Conservation (phyloP, 371 early-diverging fungal species). For the Mucor sp. region DNA sequence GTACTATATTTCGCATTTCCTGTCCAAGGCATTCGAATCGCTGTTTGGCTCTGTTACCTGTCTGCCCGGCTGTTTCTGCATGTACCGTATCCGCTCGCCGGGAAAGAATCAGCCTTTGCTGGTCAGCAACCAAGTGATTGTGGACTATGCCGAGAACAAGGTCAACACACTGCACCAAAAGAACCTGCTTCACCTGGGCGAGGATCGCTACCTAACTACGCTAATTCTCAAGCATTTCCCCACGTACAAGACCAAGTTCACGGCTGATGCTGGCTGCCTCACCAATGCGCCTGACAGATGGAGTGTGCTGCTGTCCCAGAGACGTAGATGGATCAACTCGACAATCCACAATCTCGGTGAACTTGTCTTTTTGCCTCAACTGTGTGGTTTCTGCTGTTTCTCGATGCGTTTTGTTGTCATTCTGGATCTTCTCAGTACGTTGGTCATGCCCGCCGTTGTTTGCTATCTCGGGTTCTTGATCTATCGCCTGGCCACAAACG, state of each 20-base stretch:
- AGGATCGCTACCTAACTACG: conserved; percentile 93
- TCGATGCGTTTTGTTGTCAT: conserved; percentile 96
- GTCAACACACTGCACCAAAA: conserved; percentile 97
- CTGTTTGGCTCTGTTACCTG: conserved; percentile 97
- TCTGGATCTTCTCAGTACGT: conserved; percentile 86
- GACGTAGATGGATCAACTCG: conserved; percentile 97
- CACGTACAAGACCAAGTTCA: conserved; percentile 91
- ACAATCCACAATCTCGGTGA: conserved; percentile 95
- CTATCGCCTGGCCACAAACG: conserved; percentile 46
- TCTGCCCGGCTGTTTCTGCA: conserved; percentile 94
- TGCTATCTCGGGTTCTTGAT: conserved; percentile 76
- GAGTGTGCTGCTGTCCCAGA: conserved; percentile 90
- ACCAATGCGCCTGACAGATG: conserved; percentile 96
- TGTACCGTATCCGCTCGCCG: conserved; percentile 69
- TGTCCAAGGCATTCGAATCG: conserved; percentile 98
- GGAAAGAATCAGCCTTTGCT: conserved; percentile 52
- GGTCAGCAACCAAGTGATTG: conserved; percentile 82
- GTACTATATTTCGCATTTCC: conserved; percentile 98
- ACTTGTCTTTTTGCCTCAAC: conserved; percentile 77
- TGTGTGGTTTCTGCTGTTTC: conserved; percentile 95
- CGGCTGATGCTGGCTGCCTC: conserved; percentile 90
- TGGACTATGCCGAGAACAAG: conserved; percentile 90
- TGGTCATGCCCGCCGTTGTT: conserved; percentile 90
- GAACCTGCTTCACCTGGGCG: conserved; percentile 78
- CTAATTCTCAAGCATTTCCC: conserved; percentile 98